Percentiles rank a stretch among this genome's conserved stretches.
Conservation (phyloP, 75 land plant species). For the Pinus taeda region DNA sequence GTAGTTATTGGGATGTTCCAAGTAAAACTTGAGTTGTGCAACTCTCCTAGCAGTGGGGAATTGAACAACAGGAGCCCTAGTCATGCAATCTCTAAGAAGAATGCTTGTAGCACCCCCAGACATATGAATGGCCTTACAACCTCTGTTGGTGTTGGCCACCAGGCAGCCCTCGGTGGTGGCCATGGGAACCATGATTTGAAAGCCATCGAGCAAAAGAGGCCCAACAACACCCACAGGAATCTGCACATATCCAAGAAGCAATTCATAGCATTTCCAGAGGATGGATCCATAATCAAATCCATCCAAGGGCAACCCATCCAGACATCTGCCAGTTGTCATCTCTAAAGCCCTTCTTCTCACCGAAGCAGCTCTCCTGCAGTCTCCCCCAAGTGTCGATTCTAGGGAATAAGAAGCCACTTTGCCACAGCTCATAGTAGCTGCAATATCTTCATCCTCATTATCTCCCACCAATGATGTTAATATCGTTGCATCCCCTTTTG, state of each 20-base stretch:
- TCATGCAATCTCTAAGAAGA: constrained; percentile 65
- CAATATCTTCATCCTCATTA: constrained; percentile 46
- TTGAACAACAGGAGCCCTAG: constrained; percentile 78
- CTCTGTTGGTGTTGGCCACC: constrained; percentile 82
- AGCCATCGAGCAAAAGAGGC: constrained; percentile 63
- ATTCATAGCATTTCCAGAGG: constrained; percentile 79
- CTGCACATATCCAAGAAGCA: constrained; percentile 79
- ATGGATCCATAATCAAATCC: constrained; percentile 66
- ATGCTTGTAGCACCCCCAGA: constrained; percentile 66
- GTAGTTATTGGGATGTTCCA: constrained; percentile 69
- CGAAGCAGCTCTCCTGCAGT: constrained; percentile 52
- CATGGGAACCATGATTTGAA: constrained; percentile 75
- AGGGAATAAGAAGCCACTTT: constrained; percentile 54
- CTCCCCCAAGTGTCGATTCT: constrained; percentile 62
- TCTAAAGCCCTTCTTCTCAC: constrained; percentile 50
- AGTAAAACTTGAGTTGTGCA: constrained; percentile 65
- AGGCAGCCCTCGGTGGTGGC: constrained; percentile 86
- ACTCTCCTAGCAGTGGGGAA: constrained; percentile 51
- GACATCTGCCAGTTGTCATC: constrained; percentile 40
- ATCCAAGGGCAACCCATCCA: constrained; percentile 61
- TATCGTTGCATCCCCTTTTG: no score
- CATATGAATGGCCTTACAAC: constrained; percentile 69
- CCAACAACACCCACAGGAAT: constrained; percentile 81
- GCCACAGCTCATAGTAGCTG: constrained; percentile 43
- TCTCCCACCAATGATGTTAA: no score